Evolutionary conservation across 345 rosid species (phyloP).

Genomic region (Eucalyptus albens): DNA sequence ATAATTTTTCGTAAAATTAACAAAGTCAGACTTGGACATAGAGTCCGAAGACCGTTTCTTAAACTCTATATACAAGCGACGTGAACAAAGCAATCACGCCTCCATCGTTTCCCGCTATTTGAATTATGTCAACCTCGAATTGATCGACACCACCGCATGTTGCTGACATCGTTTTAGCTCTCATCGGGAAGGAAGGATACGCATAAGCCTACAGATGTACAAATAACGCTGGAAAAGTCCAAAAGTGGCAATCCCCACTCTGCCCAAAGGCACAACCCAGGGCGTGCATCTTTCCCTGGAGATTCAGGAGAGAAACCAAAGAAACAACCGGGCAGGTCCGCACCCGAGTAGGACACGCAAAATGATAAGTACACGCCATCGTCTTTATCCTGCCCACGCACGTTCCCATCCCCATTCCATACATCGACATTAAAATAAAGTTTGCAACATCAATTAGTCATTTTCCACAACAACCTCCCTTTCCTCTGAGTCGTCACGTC

Average conservation of each 20-base stretch:
- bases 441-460: background rate
- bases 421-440: background rate
- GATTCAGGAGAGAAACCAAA: background rate
- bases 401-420: background rate
- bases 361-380: background rate
- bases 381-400: background rate
- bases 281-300: background rate
- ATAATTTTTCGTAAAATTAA: accelerated
- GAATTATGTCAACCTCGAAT: background rate
- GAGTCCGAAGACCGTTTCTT: background rate
- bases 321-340: background rate
- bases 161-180: background rate
- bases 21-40: background rate
- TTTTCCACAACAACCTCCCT: background rate
- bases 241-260: background rate
- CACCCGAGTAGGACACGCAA: background rate
- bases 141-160: background rate
- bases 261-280: background rate
- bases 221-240: background rate
- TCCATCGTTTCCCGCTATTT: background rate
- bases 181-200: background rate
- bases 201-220: background rate
- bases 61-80: background rate
- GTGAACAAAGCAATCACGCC: background rate
- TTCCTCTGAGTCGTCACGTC: background rate